These are phyloP conservation scores for Leccinum fallax DNA, from an alignment of 1,284 basidiomycete genomes.

Conservation along the genomic window DNA sequence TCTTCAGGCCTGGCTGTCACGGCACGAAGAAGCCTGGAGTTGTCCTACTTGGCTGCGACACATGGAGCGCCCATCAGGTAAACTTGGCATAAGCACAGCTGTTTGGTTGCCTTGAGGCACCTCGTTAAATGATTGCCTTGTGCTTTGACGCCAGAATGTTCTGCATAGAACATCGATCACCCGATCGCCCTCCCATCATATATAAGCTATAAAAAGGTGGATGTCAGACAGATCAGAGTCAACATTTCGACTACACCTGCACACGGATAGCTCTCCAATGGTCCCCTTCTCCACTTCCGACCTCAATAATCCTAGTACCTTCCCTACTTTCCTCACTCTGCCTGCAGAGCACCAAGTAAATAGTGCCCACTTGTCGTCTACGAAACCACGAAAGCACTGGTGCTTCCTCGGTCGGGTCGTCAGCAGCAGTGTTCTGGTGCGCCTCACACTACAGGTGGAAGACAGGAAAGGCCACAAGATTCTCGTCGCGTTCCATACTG, in stretches of 20 bases:
- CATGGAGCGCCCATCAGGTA: constrained; percentile 6
- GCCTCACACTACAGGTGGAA: constrained; percentile 31
- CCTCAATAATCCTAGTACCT: constrained; percentile 29
- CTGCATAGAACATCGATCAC: constrained; percentile 2
- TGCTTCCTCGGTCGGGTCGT: constrained; percentile 34
- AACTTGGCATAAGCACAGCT: neutral
- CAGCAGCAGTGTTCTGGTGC: constrained; percentile 25
- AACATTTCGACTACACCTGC: neutral
- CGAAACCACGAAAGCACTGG: constrained; percentile 32
- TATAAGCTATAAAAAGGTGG: constrained; percentile 15
- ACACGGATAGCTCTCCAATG: constrained; percentile 19
- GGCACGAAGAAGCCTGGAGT: constrained; percentile 9
- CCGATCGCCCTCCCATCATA: neutral
- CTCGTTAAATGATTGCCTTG: neutral
- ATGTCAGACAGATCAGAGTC: neutral
- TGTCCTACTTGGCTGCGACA: neutral
- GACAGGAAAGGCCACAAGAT: constrained; percentile 30
- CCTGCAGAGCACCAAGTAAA: constrained; percentile 26
- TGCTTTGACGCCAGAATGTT: constrained; percentile 12
- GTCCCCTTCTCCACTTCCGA: constrained; percentile 26
- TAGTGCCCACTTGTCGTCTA: constrained; percentile 23
- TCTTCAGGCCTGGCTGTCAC: constrained; percentile 11
- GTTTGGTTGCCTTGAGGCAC: neutral
- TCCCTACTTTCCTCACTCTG: constrained; percentile 28
- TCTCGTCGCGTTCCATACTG: constrained; percentile 35